Evolutionary conservation across 2,329 filamentous ascomycete genomes (phyloP).

Genomic region (Epichloe aotearoae): DNA sequence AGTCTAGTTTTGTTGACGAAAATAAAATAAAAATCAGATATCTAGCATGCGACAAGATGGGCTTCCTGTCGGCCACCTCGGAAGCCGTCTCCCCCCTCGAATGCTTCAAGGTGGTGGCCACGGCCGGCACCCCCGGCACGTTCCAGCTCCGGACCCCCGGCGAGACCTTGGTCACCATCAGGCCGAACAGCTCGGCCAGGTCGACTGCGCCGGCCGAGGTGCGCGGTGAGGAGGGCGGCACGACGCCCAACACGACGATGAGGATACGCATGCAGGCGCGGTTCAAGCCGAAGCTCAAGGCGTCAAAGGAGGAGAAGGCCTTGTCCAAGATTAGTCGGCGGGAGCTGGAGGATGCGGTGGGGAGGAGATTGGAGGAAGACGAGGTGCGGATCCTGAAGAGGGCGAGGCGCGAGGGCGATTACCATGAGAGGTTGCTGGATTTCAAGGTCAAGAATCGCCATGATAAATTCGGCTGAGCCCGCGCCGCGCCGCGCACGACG

Average conservation of each 20-base stretch:
- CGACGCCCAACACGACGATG: constrained; percentile 57
- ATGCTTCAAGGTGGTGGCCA: constrained; percentile 57
- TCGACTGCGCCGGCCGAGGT: constrained; percentile 45
- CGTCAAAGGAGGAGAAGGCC: constrained; percentile 70
- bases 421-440: constrained; percentile 75
- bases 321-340: constrained; percentile 73
- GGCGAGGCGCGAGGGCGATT: constrained; percentile 75
- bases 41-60: constrained; percentile 73
- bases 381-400: constrained; percentile 75
- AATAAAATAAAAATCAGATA: constrained; percentile 41
- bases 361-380: constrained; percentile 64
- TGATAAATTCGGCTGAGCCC: constrained; percentile 52
- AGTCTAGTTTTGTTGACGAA: background rate
- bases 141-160: constrained; percentile 62
- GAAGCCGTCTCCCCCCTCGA: constrained; percentile 78
- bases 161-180: constrained; percentile 55
- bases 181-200: constrained; percentile 38
- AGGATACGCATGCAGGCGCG: constrained; percentile 87
- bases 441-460: constrained; percentile 87
- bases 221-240: constrained; percentile 59
- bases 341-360: constrained; percentile 72
- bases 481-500: background rate
- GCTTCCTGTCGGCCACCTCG: constrained; percentile 60
- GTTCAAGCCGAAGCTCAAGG: constrained; percentile 76
- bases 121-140: constrained; percentile 51